Evolutionary conservation across 2,329 filamentous ascomycete species (phyloP), one percentile per base, ranked within the genome.

Genomic region (Scedosporium apiospermum): DNA sequence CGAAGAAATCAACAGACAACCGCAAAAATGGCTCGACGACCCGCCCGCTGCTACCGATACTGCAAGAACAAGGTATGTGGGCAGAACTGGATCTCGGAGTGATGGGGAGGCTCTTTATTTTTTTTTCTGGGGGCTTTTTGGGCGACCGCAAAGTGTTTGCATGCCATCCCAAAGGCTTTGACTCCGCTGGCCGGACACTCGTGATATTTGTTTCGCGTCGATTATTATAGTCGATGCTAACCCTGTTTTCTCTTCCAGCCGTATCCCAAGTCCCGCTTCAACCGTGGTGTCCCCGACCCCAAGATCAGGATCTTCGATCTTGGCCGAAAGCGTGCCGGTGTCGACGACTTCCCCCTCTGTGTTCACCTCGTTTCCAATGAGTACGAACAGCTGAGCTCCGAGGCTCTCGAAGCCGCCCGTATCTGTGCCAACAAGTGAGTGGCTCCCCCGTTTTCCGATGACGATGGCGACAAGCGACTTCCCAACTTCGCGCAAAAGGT

Each of bases 291-390:
- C 71, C 84, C 85, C 76, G 84, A 88, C 79, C 83, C 85, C 72
- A 88, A 88, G 84, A 88, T 97, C 78, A 90, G 92, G 77, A 99
- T 99, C 86, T 99, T 96, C 86, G 93, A 96, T 84, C 89, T 97
- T 72, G 93, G 93, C 81, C 91, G 93, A 82, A 99, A 99, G 92
- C 90, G 90, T 80, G 95, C 95, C 75, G 92, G 88, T 80, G 95
- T 98, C 81, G 95, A 99, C 81, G 95, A 99, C 81, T 99, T 99
- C 89, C 95, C 95, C 77, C 90, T 93, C 76, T 96, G 95, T 86
- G 89, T 98, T 76, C 95, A 99, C 88, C 86, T 99, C 78, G 93
- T 98, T 77, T 98, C 93, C 85, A 98, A 99, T 88, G 95, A 99
- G 86, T 97, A 96, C 85, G 95, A 99, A 85, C 95, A 99, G 88